Conservation (phyloP, 2,329 filamentous ascomycete species). For the Hypoxylon sp. region DNA sequence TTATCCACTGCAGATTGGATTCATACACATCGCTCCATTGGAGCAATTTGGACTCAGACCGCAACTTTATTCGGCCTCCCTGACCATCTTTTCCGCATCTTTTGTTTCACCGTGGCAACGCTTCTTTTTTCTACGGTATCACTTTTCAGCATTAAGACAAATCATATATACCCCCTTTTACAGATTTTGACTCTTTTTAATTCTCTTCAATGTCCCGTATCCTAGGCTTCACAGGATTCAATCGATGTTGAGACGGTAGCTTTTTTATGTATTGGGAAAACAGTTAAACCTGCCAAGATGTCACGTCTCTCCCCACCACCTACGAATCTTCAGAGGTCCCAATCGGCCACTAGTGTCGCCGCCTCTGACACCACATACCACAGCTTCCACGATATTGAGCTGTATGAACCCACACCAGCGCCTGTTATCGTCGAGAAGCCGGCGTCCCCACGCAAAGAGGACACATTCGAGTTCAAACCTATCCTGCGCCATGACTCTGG, state of each 20-base stretch:
- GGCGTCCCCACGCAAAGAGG: conserved; percentile 40
- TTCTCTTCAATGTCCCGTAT: conserved; percentile 17
- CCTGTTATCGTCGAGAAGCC: conserved; percentile 33
- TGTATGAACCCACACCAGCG: conserved; percentile 59
- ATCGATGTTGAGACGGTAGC: conserved; percentile 4
- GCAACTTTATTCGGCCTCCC: conserved; percentile 42
- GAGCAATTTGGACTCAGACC: conserved; percentile 43
- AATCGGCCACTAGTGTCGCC: conserved; percentile 60
- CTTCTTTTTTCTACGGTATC: conserved; percentile 23
- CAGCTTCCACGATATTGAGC: conserved; percentile 67
- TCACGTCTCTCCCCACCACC: conserved; percentile 46
- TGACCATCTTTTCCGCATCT: conserved; percentile 21
- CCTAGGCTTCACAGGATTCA: not conserved
- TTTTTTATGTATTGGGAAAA: conserved; percentile 36
- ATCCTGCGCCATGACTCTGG: conserved; percentile 72
- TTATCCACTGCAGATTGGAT: conserved; percentile 34
- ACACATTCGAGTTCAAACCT: conserved; percentile 54
- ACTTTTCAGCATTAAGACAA: conserved; percentile 14
- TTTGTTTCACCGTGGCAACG: conserved; percentile 34
- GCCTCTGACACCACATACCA: conserved; percentile 67
- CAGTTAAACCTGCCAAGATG: conserved; percentile 43
- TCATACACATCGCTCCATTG: conserved; percentile 37
- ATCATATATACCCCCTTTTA: conserved; percentile 12
- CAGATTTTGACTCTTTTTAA: conserved; percentile 6
- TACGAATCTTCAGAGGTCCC: conserved; percentile 48